Base-by-base conservation (phyloP, 371 early-diverging fungal species). In the Nematocida major region DNA sequence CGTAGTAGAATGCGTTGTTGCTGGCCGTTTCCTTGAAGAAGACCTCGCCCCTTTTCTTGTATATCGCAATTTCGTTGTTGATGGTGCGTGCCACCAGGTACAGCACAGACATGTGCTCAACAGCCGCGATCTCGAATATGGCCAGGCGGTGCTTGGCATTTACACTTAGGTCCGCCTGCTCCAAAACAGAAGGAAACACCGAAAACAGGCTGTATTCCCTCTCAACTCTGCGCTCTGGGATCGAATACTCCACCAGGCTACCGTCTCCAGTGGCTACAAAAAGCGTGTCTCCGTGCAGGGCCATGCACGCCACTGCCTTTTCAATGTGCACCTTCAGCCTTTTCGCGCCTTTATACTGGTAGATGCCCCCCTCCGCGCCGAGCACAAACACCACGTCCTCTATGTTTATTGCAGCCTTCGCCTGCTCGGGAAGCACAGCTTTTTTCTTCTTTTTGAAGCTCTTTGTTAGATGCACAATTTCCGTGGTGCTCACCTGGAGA, bases 1-100 rank as follows among this genome's bases (percentile, higher is more conserved):
- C 76, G 43, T 73, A 50, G 65, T 73, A 73, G 13, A 73, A 62
- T 18, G 32, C 28, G 26, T 53, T 45, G 32, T 73, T 73, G 0
- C 26, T 24, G 18, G 65, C 49, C 1, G 0, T 15, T 28, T 73
- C 76, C 32, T 51, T 63, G 34, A 66, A 51, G 22, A 63, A 47
- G 1, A 24, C 7, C 7, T 38, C 2, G 13, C 20, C 48, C 18
- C 36, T 22, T 11, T 54, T 22, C 36, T 22, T 18, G 76, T 73
- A 73, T 20, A 48, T 48, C 11, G 51, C n/a, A 22, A 73, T 38
- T 63, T 73, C 76, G 38, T 73, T 73, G 22, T 65, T 39, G 38
- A 11, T 32, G 3, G 76, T 73, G 5, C 65, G 24, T 26, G 36
- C 38, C 0, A 73, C 20, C 0, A 73, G 53, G 26, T 63, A 73